phyloP scores from a whole-genome alignment of 805 yeast species.

The Ogataea wickerhamii region DNA sequence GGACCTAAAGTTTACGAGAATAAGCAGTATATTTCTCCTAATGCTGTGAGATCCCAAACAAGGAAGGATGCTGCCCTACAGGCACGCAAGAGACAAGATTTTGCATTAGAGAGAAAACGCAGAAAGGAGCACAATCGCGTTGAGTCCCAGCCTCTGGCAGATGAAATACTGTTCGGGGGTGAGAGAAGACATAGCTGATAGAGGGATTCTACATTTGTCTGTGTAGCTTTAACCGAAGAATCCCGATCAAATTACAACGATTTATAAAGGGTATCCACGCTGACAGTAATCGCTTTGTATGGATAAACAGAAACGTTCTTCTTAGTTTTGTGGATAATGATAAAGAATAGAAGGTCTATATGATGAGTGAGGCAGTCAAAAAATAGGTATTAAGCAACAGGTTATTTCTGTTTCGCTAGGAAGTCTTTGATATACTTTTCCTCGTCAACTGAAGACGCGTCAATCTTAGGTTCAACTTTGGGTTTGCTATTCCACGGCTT shows the following conservation, averaged over 20 bases:
- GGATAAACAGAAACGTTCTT: too few species aligned
- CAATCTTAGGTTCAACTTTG: slow-evolving; percentile 60
- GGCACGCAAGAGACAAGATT: slow-evolving; percentile 75
- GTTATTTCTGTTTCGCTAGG: slow-evolving; percentile 47
- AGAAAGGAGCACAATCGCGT: slow-evolving; percentile 68
- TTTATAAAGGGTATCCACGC: too few species aligned
- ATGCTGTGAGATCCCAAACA: slow-evolving; percentile 85
- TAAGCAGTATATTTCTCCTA: slow-evolving; percentile 95
- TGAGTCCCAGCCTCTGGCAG: slow-evolving; percentile 72
- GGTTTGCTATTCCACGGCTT: slow-evolving; percentile 69
- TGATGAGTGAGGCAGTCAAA: too few species aligned
- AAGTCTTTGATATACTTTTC: slow-evolving; percentile 79
- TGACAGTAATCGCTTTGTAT: too few species aligned
- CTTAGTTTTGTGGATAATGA: too few species aligned
- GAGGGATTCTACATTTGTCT: too few species aligned
- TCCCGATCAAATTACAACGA: too few species aligned
- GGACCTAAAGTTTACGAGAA: slow-evolving; percentile 98
- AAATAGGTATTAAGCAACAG: too few species aligned
- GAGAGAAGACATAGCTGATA: too few species aligned
- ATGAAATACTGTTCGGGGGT: slow-evolving; percentile 71
- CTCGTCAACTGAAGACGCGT: slow-evolving; percentile 82
- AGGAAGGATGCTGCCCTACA: slow-evolving; percentile 76
- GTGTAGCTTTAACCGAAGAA: too few species aligned
- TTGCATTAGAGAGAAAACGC: slow-evolving; percentile 70
- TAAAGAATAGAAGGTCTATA: too few species aligned